Conservation (phyloP, 2,329 filamentous ascomycete genomes). For the Exophiala sp. region DNA sequence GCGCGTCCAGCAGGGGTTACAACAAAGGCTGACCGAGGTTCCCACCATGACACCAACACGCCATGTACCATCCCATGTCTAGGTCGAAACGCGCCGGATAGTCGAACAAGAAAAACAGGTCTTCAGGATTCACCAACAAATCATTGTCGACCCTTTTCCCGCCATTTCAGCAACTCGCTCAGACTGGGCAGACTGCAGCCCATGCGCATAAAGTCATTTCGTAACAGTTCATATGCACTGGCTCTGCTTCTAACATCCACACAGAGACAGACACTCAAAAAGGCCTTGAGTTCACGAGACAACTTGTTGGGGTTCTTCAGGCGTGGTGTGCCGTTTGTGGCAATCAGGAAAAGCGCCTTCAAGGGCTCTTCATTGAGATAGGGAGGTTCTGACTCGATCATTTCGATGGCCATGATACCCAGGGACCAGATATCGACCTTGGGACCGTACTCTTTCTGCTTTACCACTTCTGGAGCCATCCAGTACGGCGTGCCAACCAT, state of each 20-base stretch:
- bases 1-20: too few relatives aligned
- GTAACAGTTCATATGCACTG: slow-evolving; percentile 81
- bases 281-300: slow-evolving; percentile 95
- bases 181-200: slow-evolving; percentile 81
- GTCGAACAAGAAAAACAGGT: too few relatives aligned
- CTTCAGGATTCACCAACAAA: background rate
- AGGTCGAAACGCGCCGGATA: too few relatives aligned
- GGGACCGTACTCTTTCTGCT: slow-evolving; percentile 97
- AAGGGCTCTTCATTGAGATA: slow-evolving; percentile 97
- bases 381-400: slow-evolving; percentile 98
- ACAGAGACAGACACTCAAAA: slow-evolving; percentile 92
- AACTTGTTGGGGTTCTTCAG: slow-evolving; percentile 98
- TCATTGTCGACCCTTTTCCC: slow-evolving; percentile 38
- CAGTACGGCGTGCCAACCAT: slow-evolving; percentile 99
- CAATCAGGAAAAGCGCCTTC: slow-evolving; percentile 95
- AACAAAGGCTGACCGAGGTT: too few relatives aligned
- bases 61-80: too few relatives aligned
- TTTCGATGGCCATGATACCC: slow-evolving; percentile 99
- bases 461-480: slow-evolving; percentile 99
- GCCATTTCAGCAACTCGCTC: slow-evolving; percentile 76
- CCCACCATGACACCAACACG: too few relatives aligned
- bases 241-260: slow-evolving; percentile 95
- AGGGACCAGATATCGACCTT: slow-evolving; percentile 99
- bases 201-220: slow-evolving; percentile 90
- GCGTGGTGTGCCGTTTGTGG: slow-evolving; percentile 92